Evolutionary conservation across 768 basidiomycete genomes (phyloP).

Genomic region (Leccinum truebloodii): DNA sequence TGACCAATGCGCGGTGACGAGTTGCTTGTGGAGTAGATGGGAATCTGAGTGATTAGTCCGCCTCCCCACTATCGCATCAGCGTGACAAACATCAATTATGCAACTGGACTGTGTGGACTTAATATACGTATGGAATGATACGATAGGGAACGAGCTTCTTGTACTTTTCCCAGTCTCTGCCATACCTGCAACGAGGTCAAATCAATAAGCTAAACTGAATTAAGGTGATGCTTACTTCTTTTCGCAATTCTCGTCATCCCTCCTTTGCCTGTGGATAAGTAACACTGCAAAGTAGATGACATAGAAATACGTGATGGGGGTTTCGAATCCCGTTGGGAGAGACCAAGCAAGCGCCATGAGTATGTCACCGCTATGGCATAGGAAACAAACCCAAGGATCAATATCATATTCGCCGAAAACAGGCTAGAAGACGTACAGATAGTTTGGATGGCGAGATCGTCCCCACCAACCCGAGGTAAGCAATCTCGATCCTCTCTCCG

Average conservation of each 20-base stretch:
- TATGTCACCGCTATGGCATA: conserved; percentile 65
- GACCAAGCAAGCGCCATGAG: conserved; percentile 94
- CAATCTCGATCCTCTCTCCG: conserved; percentile 84
- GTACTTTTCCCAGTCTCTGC: conserved; percentile 92
- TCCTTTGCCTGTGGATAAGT: conserved; percentile 83
- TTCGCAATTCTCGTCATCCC: conserved; percentile 91
- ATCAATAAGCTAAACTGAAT: background rate
- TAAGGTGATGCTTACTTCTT: conserved; percentile 65
- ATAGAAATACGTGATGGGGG: conserved; percentile 97
- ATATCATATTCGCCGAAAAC: too few species aligned
- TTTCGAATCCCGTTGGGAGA: conserved; percentile 86
- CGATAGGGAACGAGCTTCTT: conserved; percentile 81
- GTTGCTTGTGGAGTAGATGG: background rate
- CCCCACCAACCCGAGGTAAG: conserved; percentile 99
- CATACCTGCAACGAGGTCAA: conserved; percentile 59
- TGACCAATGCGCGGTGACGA: background rate
- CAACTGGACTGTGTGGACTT: conserved; percentile 3
- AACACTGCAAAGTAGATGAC: conserved; percentile 85
- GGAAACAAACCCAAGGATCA: background rate
- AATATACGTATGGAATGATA: conserved; percentile 86
- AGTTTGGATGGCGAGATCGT: conserved; percentile 88
- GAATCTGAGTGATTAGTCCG: background rate
- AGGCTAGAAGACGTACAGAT: conserved; percentile 52
- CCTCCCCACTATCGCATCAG: background rate
- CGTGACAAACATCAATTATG: background rate